Evolutionary conservation across 495 filamentous ascomycete species (phyloP), one percentile per base, ranked within the genome.

Genomic region (Chlorociboria aeruginascens): DNA sequence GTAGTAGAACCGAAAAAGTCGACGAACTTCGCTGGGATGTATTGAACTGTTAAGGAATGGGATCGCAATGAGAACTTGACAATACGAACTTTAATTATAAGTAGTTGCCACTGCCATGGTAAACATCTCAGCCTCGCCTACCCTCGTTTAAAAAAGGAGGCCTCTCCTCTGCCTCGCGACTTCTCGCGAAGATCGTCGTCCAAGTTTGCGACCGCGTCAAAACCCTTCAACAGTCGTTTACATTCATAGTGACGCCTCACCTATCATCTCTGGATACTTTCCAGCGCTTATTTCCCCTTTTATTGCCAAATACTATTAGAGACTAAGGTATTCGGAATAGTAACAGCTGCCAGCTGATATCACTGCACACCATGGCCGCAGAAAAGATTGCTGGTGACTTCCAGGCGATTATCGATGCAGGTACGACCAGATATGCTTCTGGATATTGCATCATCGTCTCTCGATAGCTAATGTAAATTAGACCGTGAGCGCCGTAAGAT

Each of bases 401-500:
- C 33, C 52, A 61, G 31, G 43, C 32, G 12, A 61, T 61, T 30
- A 43, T 61, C 17, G 41, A 51, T 30, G 44, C 48, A 20, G 53
- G 58, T 61, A 51, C 29, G 55, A 9, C 28, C 7, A 14, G 20
- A 29, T 30, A 33, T 3, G 6, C n/a, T 7, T 13, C 29, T 11
- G 42, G 8, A 30, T 16, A 32, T 12, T 17, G 31, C 8, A n/a
- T 7, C 8, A n/a, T 7, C 34, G 6, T 7, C 7, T 30, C 29
- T 16, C 33, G 1, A 10, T 12, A 25, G 28, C 13, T 17, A 25
- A 3, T 16, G n/a, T 25, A 8, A 39, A 20, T 31, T 48, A 82
- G 83, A 76, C 58, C 83, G 83, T 36, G 70, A 80, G 53, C 79
- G 81, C 59, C 78, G 79, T 61, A 77, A 80, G 59, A 77, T 83